phyloP scores from a whole-genome alignment of 2,329 filamentous ascomycete species.

The Byssoonygena ceratinophila region DNA sequence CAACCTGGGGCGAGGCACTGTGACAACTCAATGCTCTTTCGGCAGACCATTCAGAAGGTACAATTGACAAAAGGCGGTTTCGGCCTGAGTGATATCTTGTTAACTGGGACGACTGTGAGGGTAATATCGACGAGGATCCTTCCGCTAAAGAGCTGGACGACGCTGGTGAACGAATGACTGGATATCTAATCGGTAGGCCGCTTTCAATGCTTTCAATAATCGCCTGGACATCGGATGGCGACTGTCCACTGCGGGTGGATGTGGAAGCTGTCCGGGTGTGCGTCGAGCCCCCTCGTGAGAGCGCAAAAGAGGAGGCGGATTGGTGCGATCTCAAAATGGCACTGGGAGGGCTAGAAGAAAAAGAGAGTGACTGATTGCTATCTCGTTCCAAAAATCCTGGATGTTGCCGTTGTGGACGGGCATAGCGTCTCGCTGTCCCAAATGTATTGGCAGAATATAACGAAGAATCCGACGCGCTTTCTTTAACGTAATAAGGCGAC shows the following conservation, averaged over 20 bases:
- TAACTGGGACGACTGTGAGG: conserved; percentile 25
- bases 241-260: conserved; percentile 25
- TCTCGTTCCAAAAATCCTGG: conserved; percentile 24
- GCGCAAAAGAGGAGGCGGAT: conserved; percentile 26
- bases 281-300: conserved; percentile 14
- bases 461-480: conserved; percentile 29
- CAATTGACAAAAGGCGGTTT: conserved; percentile 37
- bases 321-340: conserved; percentile 26
- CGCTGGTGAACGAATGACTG: conserved; percentile 19
- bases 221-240: conserved; percentile 14
- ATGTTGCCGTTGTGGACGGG: conserved; percentile 28
- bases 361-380: conserved; percentile 29
- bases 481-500: conserved; percentile 24
- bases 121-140: conserved; percentile 21
- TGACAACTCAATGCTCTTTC: conserved; percentile 24
- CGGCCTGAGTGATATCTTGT: conserved; percentile 30
- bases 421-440: conserved; percentile 34
- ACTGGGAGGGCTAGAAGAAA: conserved; percentile 33
- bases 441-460: conserved; percentile 33
- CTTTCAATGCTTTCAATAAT: conserved; percentile 7
- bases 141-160: conserved; percentile 36
- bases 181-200: conserved; percentile 11
- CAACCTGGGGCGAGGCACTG: conserved; percentile 18
- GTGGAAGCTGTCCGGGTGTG: conserved; percentile 25
- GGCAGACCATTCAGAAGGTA: conserved; percentile 35